These are phyloP conservation scores for Wickerhamomyces rabaulensis DNA, from an alignment of 805 yeast species.

Conservation along the genomic window DNA sequence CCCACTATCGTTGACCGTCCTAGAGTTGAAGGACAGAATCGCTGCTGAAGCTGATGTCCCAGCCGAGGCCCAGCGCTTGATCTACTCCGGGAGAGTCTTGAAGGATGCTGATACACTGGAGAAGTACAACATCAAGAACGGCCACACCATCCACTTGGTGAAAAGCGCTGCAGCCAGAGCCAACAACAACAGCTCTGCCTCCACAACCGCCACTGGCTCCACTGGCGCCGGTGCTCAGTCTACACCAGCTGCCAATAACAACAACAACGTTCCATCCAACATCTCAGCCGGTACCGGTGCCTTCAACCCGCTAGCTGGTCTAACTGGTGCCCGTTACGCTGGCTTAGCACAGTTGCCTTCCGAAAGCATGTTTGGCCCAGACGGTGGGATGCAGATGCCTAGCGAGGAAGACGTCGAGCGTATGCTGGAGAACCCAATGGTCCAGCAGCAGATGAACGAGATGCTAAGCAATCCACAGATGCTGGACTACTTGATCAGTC, in stretches of 20 bases:
- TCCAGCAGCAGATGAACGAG: slow-evolving; percentile 77
- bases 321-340: slow-evolving; percentile 94
- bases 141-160: slow-evolving; percentile 86
- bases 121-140: slow-evolving; percentile 75
- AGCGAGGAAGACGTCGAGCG: slow-evolving; percentile 68
- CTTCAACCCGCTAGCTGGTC: slow-evolving; percentile 84
- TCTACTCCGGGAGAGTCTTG: slow-evolving; percentile 90
- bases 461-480: slow-evolving; percentile 84
- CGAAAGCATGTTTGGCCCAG: slow-evolving; percentile 88
- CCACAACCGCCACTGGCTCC: slow-evolving; percentile 20
- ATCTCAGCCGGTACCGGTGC: slow-evolving; percentile 86
- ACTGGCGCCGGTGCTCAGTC: slow-evolving; percentile 19
- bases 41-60: slow-evolving; percentile 61
- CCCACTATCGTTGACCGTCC: slow-evolving; percentile 48
- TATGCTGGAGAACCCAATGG: slow-evolving; percentile 77
- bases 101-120: slow-evolving; percentile 76
- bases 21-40: slow-evolving; percentile 62
- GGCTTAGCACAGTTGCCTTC: slow-evolving; percentile 87
- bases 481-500: slow-evolving; percentile 75
- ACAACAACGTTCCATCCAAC: slow-evolving; percentile 56
- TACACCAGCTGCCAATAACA: slow-evolving; percentile 51
- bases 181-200: slow-evolving; percentile 21
- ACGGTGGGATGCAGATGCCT: slow-evolving; percentile 76
- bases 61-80: slow-evolving; percentile 77
- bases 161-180: slow-evolving; percentile 60